Evolutionary conservation across 805 yeast genomes (phyloP).

Genomic region (Suhomyces prunicola): DNA sequence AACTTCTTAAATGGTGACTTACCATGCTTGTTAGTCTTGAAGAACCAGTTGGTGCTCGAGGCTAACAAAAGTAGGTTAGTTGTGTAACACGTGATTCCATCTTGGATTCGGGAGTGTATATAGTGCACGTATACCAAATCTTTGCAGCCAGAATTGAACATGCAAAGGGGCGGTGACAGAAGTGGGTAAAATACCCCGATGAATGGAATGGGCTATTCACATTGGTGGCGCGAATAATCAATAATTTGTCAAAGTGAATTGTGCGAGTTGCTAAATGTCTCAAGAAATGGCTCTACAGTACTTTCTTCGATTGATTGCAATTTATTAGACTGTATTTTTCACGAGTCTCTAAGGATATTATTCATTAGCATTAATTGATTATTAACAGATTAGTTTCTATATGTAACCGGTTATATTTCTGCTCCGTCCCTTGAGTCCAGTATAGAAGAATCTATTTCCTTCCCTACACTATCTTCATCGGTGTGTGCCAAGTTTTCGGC

Average conservation of each 20-base stretch:
- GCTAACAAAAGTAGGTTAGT: background rate
- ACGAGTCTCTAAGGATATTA: too few species aligned
- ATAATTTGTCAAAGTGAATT: too few species aligned
- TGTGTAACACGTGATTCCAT: background rate
- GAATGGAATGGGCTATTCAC: too few species aligned
- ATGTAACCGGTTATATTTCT: background rate
- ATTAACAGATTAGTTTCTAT: background rate
- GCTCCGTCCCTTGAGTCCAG: background rate
- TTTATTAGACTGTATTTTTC: too few species aligned
- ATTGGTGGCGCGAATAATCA: too few species aligned
- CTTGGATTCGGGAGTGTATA: background rate
- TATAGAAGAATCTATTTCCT: background rate
- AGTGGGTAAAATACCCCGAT: too few species aligned
- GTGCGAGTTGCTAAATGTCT: too few species aligned
- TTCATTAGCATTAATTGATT: too few species aligned
- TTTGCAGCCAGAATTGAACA: background rate
- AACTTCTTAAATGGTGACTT: background rate
- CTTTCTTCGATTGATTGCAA: too few species aligned
- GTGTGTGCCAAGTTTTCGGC: constrained; percentile 8
- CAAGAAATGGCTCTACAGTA: too few species aligned
- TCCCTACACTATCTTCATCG: background rate
- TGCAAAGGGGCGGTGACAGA: background rate
- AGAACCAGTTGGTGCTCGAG: background rate
- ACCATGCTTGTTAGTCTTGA: background rate
- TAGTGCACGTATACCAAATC: background rate